Evolutionary conservation across 164 flowering plant genomes (phyloP).

Genomic region (Malania oleifera): DNA sequence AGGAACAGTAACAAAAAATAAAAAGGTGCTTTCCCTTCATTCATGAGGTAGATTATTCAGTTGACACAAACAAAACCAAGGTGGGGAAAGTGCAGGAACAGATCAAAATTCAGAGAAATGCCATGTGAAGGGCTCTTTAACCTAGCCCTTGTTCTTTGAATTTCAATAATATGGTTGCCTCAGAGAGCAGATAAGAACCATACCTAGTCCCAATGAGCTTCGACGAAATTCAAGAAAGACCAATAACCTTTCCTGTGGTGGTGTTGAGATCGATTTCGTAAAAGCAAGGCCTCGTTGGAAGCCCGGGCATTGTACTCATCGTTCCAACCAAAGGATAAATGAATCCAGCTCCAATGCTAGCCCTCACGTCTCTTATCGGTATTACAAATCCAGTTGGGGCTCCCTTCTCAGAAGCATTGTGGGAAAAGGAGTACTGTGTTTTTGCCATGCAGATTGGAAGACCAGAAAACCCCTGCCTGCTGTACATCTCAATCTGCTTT

Average conservation of each 20-base stretch:
- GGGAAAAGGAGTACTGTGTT: slow-evolving; percentile 93
- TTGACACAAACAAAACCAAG: too few species aligned
- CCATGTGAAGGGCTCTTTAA: too few species aligned
- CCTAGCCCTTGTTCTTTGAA: too few species aligned
- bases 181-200: too few species aligned
- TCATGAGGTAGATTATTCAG: too few species aligned
- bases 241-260: slow-evolving; percentile 72
- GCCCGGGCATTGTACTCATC: slow-evolving; percentile 99
- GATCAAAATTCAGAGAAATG: too few species aligned
- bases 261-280: slow-evolving; percentile 90
- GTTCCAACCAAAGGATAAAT: slow-evolving; percentile 95
- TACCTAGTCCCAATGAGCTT: background rate
- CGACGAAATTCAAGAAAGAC: slow-evolving; percentile 56
- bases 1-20: too few species aligned
- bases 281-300: slow-evolving; percentile 96
- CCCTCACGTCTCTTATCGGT: slow-evolving; percentile 90
- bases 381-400: slow-evolving; percentile 81
- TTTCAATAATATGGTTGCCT: too few species aligned
- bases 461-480: slow-evolving; percentile 76
- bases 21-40: too few species aligned
- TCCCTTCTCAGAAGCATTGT: slow-evolving; percentile 72
- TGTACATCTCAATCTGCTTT: slow-evolving; percentile 95
- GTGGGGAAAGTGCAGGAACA: too few species aligned
- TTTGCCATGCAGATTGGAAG: slow-evolving; percentile 99
- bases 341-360: slow-evolving; percentile 98